Evolutionary conservation across 139 green algal species (phyloP).

Genomic region (Diplosphaera chodatii): DNA sequence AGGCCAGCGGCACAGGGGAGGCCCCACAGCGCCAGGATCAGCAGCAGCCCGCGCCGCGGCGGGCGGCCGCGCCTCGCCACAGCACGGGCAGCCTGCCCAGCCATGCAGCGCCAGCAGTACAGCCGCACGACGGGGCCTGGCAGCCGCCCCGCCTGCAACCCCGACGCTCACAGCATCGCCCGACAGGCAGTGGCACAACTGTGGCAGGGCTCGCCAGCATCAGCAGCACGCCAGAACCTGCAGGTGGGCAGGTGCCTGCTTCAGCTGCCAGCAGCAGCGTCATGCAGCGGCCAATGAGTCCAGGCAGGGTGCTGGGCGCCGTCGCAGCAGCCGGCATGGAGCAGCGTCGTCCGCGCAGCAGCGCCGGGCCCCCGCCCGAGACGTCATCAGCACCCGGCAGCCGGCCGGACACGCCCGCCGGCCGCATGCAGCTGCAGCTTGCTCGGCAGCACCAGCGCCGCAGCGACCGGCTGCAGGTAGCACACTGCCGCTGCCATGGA

Average conservation of each 20-base stretch:
- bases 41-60: too few relatives aligned
- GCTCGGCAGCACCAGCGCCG: constrained; percentile 27
- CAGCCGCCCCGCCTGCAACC: not conserved
- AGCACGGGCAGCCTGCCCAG: too few relatives aligned
- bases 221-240: too few relatives aligned
- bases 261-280: not conserved
- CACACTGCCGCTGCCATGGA: too few relatives aligned
- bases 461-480: constrained; percentile 26
- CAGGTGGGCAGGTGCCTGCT: too few relatives aligned
- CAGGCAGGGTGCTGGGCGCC: not conserved
- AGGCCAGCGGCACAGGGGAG: not conserved
- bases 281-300: not conserved
- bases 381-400: not conserved
- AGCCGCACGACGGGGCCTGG: too few relatives aligned
- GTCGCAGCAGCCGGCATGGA: not conserved
- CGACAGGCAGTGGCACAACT: not conserved
- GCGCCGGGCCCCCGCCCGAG: too few relatives aligned
- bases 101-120: too few relatives aligned
- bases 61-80: too few relatives aligned
- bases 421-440: constrained; percentile 19
- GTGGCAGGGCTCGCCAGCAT: too few relatives aligned
- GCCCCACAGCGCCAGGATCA: too few relatives aligned
- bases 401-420: constrained; percentile 1
- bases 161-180: not conserved
- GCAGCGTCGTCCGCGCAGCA: not conserved